Conservation (phyloP, 2,329 filamentous ascomycete species). For the Colletotrichum echinochloae region DNA sequence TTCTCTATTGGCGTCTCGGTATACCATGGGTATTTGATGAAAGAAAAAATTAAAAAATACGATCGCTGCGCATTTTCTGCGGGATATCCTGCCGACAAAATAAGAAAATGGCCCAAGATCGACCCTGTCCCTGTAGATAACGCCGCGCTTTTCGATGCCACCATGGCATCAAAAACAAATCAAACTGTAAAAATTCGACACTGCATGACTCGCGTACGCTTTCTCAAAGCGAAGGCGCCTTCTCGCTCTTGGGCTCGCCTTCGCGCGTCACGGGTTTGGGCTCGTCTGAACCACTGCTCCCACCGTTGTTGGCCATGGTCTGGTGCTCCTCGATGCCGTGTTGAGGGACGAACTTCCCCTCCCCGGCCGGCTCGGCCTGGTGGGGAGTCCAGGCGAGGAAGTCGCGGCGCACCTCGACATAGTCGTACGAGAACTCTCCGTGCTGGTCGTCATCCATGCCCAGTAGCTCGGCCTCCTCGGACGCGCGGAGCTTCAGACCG, state of each 20-base stretch:
- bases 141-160: conserved; percentile 33
- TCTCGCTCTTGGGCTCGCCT: conserved; percentile 37
- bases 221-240: conserved; percentile 29
- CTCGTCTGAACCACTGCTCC: conserved; percentile 37
- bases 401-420: conserved; percentile 88
- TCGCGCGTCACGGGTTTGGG: conserved; percentile 33
- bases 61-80: conserved; percentile 30
- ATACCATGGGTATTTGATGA: conserved; percentile 39
- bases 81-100: conserved; percentile 38
- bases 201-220: conserved; percentile 1
- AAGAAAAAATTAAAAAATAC: conserved; percentile 33
- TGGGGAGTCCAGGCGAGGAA: conserved; percentile 90
- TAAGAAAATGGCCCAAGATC: conserved; percentile 18
- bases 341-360: conserved; percentile 72
- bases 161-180: conserved; percentile 10
- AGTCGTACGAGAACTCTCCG: conserved; percentile 91
- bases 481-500: conserved; percentile 82
- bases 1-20: conserved; percentile 31
- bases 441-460: conserved; percentile 93
- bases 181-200: conserved; percentile 24
- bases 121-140: conserved; percentile 35
- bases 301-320: conserved; percentile 49
- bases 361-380: conserved; percentile 71
- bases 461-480: conserved; percentile 84
- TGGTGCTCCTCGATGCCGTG: conserved; percentile 79